phyloP scores from a whole-genome alignment of 495 filamentous ascomycete species.

The Neurospora intermedia region DNA sequence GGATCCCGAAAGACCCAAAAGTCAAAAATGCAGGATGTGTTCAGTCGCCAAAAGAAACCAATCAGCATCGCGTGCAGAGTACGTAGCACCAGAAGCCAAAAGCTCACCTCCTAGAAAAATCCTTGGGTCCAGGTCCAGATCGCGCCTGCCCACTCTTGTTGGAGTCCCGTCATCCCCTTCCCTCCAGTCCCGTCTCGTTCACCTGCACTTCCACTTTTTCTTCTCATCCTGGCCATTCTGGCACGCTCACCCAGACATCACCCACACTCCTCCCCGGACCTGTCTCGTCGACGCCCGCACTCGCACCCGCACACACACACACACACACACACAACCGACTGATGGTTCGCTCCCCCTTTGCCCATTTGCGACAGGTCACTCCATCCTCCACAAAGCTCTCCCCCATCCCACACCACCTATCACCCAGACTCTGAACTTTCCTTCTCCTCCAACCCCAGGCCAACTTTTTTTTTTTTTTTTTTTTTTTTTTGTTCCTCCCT shows the following conservation, averaged over 20 bases:
- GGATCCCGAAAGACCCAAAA: not conserved
- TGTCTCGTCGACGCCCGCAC: not conserved
- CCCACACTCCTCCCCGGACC: conserved; percentile 3
- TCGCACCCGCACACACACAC: not conserved
- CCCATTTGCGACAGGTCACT: conserved; percentile 9
- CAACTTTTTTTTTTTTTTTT: conserved; percentile 13
- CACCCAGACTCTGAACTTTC: not conserved
- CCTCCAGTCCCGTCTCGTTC: not conserved
- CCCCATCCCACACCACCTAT: conserved; percentile 15
- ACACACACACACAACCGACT: not conserved
- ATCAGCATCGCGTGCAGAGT: not conserved
- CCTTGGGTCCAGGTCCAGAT: not conserved
- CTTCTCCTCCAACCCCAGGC: conserved; percentile 24
- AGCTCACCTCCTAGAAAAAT: not conserved
- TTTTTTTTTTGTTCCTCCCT: conserved; percentile 4
- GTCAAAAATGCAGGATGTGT: not conserved
- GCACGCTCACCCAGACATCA: conserved; percentile 4
- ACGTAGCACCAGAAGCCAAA: not conserved
- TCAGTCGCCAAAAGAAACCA: not conserved
- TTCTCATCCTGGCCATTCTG: not conserved
- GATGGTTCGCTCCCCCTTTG: conserved; percentile 2
- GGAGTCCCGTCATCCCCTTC: not conserved
- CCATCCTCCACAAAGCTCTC: conserved; percentile 12
- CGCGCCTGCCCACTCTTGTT: not conserved
- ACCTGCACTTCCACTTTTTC: conserved; percentile 1